Evolutionary conservation across 192 early-diverging fungal species (phyloP).

Genomic region (Lunasporangiospora selenospora): DNA sequence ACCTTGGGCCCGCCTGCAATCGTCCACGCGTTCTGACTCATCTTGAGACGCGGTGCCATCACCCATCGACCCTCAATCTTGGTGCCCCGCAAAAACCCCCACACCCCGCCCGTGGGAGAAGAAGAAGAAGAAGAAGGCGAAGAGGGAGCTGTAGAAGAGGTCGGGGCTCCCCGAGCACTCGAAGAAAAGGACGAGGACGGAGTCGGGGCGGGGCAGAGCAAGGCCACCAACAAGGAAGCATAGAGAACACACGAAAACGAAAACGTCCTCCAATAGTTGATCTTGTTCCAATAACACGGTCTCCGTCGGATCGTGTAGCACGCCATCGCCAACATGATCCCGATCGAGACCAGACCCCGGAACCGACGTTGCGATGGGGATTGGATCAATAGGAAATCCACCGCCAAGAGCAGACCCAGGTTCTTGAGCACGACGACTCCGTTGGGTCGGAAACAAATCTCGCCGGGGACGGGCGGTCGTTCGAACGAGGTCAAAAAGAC

Average conservation of each 20-base stretch:
- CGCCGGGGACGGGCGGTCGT: constrained; percentile 67
- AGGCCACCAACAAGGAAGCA: constrained; percentile 69
- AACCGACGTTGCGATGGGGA: constrained; percentile 63
- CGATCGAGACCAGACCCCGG: constrained; percentile 72
- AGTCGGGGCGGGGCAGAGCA: constrained; percentile 62
- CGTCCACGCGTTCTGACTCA: constrained; percentile 26
- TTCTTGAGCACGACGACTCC: constrained; percentile 80
- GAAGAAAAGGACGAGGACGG: too few species aligned
- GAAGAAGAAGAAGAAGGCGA: too few species aligned
- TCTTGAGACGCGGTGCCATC: constrained; percentile 27
- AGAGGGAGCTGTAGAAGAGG: too few species aligned
- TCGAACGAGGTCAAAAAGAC: constrained; percentile 77
- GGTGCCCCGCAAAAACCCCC: too few species aligned
- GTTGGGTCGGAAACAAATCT: constrained; percentile 77
- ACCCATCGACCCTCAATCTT: constrained; percentile 43
- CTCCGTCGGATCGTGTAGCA: constrained; percentile 75
- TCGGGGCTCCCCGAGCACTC: too few species aligned
- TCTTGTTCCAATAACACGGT: constrained; percentile 78
- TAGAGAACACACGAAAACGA: constrained; percentile 73
- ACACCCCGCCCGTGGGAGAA: too few species aligned
- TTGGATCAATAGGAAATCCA: constrained; percentile 70
- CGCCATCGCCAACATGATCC: constrained; percentile 71
- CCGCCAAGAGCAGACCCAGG: constrained; percentile 69
- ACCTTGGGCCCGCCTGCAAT: constrained; percentile 44
- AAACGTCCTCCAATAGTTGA: constrained; percentile 75